Evolutionary conservation across 2,329 filamentous ascomycete genomes (phyloP), one percentile per base, ranked within the genome.

Genomic region (Penicillium freii): DNA sequence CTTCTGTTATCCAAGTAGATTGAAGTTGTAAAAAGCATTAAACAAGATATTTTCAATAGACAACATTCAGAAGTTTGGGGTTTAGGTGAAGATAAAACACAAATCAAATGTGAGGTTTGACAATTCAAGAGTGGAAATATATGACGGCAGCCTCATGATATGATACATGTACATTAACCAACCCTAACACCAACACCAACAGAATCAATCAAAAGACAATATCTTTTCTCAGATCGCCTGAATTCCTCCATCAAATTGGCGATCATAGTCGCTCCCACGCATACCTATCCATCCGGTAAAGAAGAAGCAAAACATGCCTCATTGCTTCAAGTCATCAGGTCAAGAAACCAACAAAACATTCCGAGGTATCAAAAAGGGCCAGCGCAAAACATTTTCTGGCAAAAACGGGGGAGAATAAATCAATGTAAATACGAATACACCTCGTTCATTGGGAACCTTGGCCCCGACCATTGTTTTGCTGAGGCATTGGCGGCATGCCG

Each of bases 401-500:
- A 31, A 33, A 48, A n/a, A 7, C 9, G 3, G 10, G 8, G 31
- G 11, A 25, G 15, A 40, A 21, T 5, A 33, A 29, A 47, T n/a
- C 40, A 33, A 27, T 19, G 27, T 21, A 33, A 6, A 39, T 23
- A 43, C 39, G 19, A 31, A 15, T 38, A 40, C 25, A 48, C 4
- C n/a, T 34, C 7, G 27, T 29, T 55, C 42, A 63, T 23, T 55
- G 45, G 11, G 56, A 34, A 9, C 60, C 60, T 51, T 63, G 54
- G 17, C 54, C 56, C 29, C 60, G 51, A 13, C 57, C 52, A 46
- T 58, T 54, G n/a, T 44, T 57, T 38, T 52, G 49, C 29, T 54
- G 56, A 7, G 64, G 58, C 48, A 64, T 62, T 8, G 58, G 58
- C 15, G 56, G 50, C 33, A 34, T 38, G 15, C 40, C 33, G 34